Base-by-base conservation (phyloP, 495 filamentous ascomycete genomes). In the Alectoria sarmentosa region DNA sequence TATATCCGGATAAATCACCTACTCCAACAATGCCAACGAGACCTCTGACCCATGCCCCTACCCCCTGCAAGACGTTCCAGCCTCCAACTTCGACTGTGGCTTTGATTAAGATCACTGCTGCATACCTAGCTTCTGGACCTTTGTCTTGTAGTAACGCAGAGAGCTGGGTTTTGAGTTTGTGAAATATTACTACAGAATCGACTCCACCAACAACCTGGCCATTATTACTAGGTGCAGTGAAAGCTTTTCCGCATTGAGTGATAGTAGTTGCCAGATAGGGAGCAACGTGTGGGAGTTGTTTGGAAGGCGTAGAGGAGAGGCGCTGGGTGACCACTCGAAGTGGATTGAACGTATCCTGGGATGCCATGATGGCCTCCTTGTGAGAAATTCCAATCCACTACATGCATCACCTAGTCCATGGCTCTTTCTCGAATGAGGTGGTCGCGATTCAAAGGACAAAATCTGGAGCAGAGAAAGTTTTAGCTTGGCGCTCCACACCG, bases 141-240 rank as follows among this genome's bases (percentile, higher is more conserved):
- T 85, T 86, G 63, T 91, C 90, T 68, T 88, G 86, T 58, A 96
- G 73, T 57, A 96, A 76, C 9, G 87, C 83, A 19, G 85, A 86
- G 66, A 97, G 77, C 60, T 90, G 85, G 28, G 88, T 91, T 71
- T 86, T 89, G 61, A 92, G 78, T 71, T 88, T 91, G 75, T 95
- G 90, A 19, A 91, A 78, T 49, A 88, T 84, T 52, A 84, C 72
- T 1, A 84, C 74, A 5, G 79, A 77, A 36, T 92, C 88, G 1
- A 86, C 81, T 9, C 79, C 78, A 58, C 79, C 78, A 69, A 83
- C 86, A 65, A 75, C 69, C 49, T 83, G 81, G 36, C 77, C 78
- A 63, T 76, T 72, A 46, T 61, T 71, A 62, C 73, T 73, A 15
- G 83, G 70, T 6, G 78, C 73, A 32, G 85, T 84, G 13, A 90